phyloP scores from a whole-genome alignment of 257 asterid species.

The Scutellaria galericulata region DNA sequence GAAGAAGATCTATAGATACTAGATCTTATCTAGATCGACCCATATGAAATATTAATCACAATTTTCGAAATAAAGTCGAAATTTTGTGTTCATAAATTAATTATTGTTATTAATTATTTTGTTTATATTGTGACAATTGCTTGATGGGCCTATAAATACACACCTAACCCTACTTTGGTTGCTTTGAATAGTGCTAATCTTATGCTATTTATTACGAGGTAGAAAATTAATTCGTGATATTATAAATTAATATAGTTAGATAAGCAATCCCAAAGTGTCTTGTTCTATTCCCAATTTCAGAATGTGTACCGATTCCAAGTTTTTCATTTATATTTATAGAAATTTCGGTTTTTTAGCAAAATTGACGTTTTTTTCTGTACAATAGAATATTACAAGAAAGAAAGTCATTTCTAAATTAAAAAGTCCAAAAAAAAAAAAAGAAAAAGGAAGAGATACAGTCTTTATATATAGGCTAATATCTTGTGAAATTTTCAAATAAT shows the following conservation, averaged over 20 bases:
- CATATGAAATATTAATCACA: background rate
- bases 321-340: background rate
- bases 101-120: conserved; percentile 9
- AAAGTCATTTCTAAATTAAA: background rate
- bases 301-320: background rate
- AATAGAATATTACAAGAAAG: background rate
- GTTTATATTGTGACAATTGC: conserved; percentile 33
- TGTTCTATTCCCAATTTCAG: background rate
- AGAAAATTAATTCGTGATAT: conserved; percentile 4
- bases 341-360: background rate
- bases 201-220: background rate
- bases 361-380: too few relatives aligned
- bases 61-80: background rate
- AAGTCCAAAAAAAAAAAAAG: background rate
- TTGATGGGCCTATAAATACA: conserved; percentile 22
- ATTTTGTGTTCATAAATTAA: conserved; percentile 12
- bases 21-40: background rate
- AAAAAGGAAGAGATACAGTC: background rate
- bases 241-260: background rate
- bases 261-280: background rate
- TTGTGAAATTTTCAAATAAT: too few relatives aligned
- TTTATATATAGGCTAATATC: too few relatives aligned
- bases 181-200: conserved; percentile 18
- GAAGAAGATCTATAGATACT: conserved; percentile 20
- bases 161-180: conserved; percentile 37